Evolutionary conservation across 176 grass and related monocot genomes (phyloP), one percentile per base, ranked within the genome.

Genomic region (Triticum urartu): DNA sequence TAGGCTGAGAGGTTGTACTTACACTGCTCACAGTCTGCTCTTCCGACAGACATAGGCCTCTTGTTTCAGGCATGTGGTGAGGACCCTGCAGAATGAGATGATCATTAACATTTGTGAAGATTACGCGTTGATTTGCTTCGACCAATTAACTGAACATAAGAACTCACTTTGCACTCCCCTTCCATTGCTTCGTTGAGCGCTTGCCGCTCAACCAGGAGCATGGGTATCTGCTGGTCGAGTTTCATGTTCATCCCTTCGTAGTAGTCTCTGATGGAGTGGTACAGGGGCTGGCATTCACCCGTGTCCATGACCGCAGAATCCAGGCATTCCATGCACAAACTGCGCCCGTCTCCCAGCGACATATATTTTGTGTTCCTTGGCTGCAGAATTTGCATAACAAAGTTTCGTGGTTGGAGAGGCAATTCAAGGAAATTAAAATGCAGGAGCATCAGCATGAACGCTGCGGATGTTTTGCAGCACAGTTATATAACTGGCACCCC

Each of bases 211-310:
- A 98, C 93, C 82, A 98, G 84, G 33, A 98, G 93, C 96, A 98
- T 94, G 24, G 96, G 96, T 87, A 98, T 98, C 80, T 94, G 93
- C 79, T 95, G 96, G 88, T 98, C 90, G 85, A 98, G 86, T 92
- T 90, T 95, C 96, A 98, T 98, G 69, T 94, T 91, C 96, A 98
- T 91, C 54, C 96, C 93, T 88, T 98, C 96, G 21, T 98, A 98
- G 84, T 95, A 98, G 77, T 98, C 95, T 80, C 90, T 94, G 84
- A 98, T 98, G 22, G 91, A 93, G 78, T 95, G 90, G 59, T 98
- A 98, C 26, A 98, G 80, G 36, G 91, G 86, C 26, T 98, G 96
- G 73, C 96, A 98, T 43, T 98, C 96, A 56, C 91, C 91, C 1
- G 96, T 92, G 84, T 95, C 93, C 93, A 98, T 98, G 67, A 98